phyloP scores from a whole-genome alignment of 805 yeast species.

The Torulaspora delbrueckii region DNA sequence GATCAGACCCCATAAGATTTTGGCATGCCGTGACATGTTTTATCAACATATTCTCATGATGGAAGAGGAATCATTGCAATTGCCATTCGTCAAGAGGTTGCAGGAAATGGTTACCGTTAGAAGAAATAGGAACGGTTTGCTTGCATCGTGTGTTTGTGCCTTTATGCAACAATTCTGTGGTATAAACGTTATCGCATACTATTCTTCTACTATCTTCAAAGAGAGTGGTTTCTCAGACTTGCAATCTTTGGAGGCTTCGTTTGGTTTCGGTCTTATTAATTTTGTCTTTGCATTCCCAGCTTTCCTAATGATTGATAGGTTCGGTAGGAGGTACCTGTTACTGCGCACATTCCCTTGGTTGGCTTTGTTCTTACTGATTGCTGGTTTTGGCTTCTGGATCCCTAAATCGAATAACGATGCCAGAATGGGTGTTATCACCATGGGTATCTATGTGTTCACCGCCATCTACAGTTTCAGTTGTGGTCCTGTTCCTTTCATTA shows the following conservation, averaged over 20 bases:
- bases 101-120: constrained; percentile 62
- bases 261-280: constrained; percentile 83
- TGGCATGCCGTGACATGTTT: constrained; percentile 68
- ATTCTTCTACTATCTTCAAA: constrained; percentile 70
- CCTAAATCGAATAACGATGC: constrained; percentile 42
- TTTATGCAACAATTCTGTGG: constrained; percentile 93
- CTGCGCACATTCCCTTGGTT: constrained; percentile 59
- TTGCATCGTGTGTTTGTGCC: constrained; percentile 78
- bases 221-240: constrained; percentile 60
- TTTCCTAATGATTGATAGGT: constrained; percentile 68
- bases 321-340: constrained; percentile 63
- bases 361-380: constrained; percentile 53
- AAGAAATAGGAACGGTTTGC: constrained; percentile 77
- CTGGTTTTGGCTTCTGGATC: constrained; percentile 73
- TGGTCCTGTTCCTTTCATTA: constrained; percentile 88
- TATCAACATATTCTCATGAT: constrained; percentile 60
- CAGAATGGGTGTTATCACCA: constrained; percentile 60
- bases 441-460: constrained; percentile 70
- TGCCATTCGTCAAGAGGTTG: constrained; percentile 45
- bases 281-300: constrained; percentile 82
- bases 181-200: constrained; percentile 81
- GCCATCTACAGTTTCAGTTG: constrained; percentile 77
- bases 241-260: constrained; percentile 68
- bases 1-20: constrained; percentile 48
- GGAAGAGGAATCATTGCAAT: constrained; percentile 52